These are phyloP conservation scores for Phyllostachys edulis DNA, from an alignment of 176 grass and related monocot genomes.

Conservation along the genomic window DNA sequence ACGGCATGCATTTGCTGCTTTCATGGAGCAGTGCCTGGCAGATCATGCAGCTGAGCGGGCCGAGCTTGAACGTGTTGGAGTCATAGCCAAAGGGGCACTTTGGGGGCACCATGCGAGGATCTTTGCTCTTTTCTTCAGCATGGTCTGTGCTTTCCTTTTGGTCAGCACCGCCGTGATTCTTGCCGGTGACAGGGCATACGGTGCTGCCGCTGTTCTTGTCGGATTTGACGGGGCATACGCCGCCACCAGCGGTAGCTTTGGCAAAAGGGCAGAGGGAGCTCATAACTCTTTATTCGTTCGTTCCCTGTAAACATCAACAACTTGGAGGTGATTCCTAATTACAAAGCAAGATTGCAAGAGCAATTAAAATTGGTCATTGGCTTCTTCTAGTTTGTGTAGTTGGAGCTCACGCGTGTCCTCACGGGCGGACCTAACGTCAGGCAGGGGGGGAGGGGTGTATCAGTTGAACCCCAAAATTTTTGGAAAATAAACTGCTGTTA, in stretches of 20 bases:
- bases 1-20: slow-evolving; percentile 80
- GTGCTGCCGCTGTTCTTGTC: slow-evolving; percentile 15
- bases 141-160: slow-evolving; percentile 23
- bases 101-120: slow-evolving; percentile 54
- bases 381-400: background rate
- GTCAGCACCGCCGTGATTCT: slow-evolving; percentile 1
- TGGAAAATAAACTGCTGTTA: background rate
- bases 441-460: too few species aligned
- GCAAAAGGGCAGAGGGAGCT: slow-evolving; percentile 43
- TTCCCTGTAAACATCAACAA: slow-evolving; percentile 1
- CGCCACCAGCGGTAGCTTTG: background rate
- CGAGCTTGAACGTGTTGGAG: slow-evolving; percentile 86
- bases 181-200: slow-evolving; percentile 58
- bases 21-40: slow-evolving; percentile 75
- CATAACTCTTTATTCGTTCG: slow-evolving; percentile 3
- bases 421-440: background rate
- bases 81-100: slow-evolving; percentile 96
- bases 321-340: background rate
- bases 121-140: slow-evolving; percentile 21
- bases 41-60: slow-evolving; percentile 95
- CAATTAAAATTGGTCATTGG: background rate
- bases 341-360: background rate
- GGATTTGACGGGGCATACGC: slow-evolving; percentile 35
- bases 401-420: background rate
- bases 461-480: too few species aligned